phyloP scores from a whole-genome alignment of 2,329 filamentous ascomycete genomes.

The Bipolaris cookei region DNA sequence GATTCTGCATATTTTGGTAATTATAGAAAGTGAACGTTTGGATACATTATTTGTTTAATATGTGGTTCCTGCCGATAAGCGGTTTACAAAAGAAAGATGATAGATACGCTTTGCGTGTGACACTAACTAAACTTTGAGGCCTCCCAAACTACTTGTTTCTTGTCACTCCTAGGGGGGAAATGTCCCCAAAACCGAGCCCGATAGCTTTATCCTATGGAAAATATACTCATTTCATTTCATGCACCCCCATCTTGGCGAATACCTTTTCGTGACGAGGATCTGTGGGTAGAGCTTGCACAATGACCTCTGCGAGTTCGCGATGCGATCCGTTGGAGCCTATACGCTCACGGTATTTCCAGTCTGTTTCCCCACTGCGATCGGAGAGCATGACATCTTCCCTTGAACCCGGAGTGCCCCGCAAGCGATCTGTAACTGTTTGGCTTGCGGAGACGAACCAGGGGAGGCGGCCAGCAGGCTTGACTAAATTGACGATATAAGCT shows the following conservation, averaged over 20 bases:
- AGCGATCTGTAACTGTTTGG: slow-evolving; percentile 34
- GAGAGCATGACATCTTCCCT: slow-evolving; percentile 31
- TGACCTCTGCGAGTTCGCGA: slow-evolving; percentile 38
- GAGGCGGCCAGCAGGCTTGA: slow-evolving; percentile 29
- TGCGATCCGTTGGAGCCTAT: slow-evolving; percentile 36
- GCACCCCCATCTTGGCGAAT: slow-evolving; percentile 22
- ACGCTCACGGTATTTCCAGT: slow-evolving; percentile 34
- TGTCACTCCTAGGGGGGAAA: background rate
- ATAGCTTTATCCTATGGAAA: background rate
- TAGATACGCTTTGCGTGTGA: background rate
- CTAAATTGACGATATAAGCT: slow-evolving; percentile 20
- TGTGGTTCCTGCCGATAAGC: too few relatives aligned
- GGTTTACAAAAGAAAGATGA: background rate
- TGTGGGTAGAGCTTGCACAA: slow-evolving; percentile 30
- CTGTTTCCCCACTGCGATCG: slow-evolving; percentile 33
- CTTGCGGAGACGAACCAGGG: slow-evolving; percentile 26
- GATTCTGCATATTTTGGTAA: too few relatives aligned
- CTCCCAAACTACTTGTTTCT: background rate
- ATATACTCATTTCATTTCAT: background rate
- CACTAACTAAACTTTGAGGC: background rate
- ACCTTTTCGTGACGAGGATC: slow-evolving; percentile 41
- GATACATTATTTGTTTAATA: background rate
- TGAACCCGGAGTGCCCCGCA: slow-evolving; percentile 19
- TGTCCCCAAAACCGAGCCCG: background rate
- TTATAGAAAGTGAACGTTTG: background rate